Conservation (phyloP, 2,329 filamentous ascomycete genomes). For the Talaromyces sp. region DNA sequence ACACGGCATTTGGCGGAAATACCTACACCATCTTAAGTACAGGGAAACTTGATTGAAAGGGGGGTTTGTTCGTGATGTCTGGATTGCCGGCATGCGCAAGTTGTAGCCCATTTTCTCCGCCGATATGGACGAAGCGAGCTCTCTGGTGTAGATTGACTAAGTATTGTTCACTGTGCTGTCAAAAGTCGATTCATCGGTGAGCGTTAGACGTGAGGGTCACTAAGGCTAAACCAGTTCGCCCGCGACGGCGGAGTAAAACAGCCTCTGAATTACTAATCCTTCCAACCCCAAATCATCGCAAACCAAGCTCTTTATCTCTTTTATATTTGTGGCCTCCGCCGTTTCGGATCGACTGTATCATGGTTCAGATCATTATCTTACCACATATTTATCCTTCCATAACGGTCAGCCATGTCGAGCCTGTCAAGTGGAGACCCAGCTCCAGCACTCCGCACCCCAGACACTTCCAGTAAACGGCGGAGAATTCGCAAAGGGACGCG, state of each 20-base stretch:
- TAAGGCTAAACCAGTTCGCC: conserved; percentile 1
- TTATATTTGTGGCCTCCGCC: neutral
- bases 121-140: neutral
- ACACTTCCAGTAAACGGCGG: conserved; percentile 3
- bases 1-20: neutral
- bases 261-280: neutral
- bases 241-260: conserved; percentile 9
- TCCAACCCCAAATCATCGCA: neutral
- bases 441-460: neutral
- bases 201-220: neutral
- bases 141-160: neutral
- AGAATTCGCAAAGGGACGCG: conserved; percentile 19
- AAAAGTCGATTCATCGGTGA: neutral
- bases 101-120: neutral
- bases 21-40: neutral
- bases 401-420: neutral
- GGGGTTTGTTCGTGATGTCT: neutral
- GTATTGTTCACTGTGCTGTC: neutral
- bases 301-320: neutral
- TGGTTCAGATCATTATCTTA: neutral
- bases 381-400: neutral
- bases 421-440: neutral
- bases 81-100: neutral
- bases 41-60: neutral
- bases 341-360: neutral